Base-by-base conservation (phyloP, 441 rosid genomes). In the Viola pubescens region DNA sequence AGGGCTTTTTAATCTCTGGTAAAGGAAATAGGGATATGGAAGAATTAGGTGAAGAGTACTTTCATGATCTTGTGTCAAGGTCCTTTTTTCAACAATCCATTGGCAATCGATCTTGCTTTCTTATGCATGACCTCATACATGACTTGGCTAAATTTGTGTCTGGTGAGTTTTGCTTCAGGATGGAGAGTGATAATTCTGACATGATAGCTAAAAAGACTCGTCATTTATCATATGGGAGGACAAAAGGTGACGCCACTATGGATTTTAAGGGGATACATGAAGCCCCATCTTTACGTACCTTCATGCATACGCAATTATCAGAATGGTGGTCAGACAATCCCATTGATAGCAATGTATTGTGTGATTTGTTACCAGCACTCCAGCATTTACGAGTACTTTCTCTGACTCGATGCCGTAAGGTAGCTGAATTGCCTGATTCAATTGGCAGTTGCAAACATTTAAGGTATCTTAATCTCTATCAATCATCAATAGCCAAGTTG, bases 41-140 rank as follows among this genome's bases (percentile, higher is more conserved):
- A 63, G 67, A 16, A 7, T 13, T 56, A 4, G 59, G 67, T 10
- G 44, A 54, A 3, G 61, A 63, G 19, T 63, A 54, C 48, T 45
- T 63, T 39, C 10, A 11, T 7, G 67, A 55, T 37, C 67, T 63
- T 2, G 37, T 63, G 26, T 63, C 67, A 46, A 54, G 61, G 54
- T 63, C 67, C n/a, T 55, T 63, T 63, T 47, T 63, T 12, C 67
- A 63, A 38, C 38, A 13, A 16, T 37, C 47, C 16, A 37, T 38
- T 37, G 54, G 12, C 6, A 26, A 54, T 37, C 5, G 13, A 55
- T 11, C 16, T 0, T 19, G 34, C 37, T 55, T 46, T 38, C 12
- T 12, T 3, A 63, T 63, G 67, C 67, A 63, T 37, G 67, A 63
- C 34, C 60, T 63, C 38, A 16, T 63, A n/a, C 38, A 63, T 56